Percentiles rank a stretch among this genome's conserved stretches.
These are phyloP conservation scores for Beauveria caledonica DNA, from an alignment of 2,329 filamentous ascomycete species.

Conservation along the genomic window DNA sequence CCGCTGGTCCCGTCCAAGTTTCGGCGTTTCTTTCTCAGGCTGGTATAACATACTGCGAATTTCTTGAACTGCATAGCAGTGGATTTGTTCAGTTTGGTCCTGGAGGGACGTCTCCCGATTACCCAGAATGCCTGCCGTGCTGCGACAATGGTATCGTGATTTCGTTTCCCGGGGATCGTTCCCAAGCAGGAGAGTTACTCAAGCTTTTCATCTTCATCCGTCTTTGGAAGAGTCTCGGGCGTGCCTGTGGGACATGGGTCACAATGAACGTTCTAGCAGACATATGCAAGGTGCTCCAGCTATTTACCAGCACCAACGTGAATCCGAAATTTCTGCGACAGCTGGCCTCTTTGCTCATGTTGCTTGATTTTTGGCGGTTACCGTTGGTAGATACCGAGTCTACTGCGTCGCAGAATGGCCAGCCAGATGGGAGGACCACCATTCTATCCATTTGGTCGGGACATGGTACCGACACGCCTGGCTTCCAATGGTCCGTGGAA, in stretches of 20 bases:
- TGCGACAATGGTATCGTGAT: not conserved
- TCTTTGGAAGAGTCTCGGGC: not conserved
- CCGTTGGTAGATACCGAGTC: not conserved
- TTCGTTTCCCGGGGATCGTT: not conserved
- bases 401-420: not conserved
- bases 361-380: not conserved
- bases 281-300: not conserved
- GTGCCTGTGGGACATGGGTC: not conserved
- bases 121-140: slow-evolving; percentile 4
- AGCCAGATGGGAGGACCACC: not conserved
- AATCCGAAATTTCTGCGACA: slow-evolving; percentile 9
- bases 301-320: slow-evolving; percentile 4
- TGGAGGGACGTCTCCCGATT: not conserved
- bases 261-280: slow-evolving; percentile 1
- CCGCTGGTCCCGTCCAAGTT: not conserved
- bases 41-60: slow-evolving; percentile 9
- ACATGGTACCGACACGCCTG: not conserved
- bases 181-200: not conserved
- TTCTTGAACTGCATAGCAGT: slow-evolving; percentile 1
- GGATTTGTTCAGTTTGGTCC: not conserved
- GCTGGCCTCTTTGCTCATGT: slow-evolving; percentile 3
- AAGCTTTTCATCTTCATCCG: slow-evolving; percentile 3
- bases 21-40: not conserved
- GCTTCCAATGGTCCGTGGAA: slow-evolving; percentile 1
- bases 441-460: slow-evolving; percentile 5